A percentile compares a stretch with the other conserved stretches of the same genome.
These are phyloP conservation scores for Thelonectria olida DNA, from an alignment of 2,329 filamentous ascomycete genomes.

Conservation along the genomic window DNA sequence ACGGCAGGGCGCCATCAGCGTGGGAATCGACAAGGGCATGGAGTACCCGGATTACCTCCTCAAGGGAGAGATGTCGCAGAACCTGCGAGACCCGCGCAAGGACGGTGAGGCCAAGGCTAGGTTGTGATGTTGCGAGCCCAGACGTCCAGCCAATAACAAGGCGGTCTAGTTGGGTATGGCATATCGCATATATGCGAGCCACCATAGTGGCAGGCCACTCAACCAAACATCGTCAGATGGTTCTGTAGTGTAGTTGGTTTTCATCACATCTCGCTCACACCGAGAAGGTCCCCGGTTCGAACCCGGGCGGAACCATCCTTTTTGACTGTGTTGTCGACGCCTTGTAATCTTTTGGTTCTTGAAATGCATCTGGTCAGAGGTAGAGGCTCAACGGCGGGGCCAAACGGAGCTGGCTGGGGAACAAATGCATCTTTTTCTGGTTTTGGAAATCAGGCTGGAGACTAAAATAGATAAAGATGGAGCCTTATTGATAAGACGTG, in stretches of 20 bases:
- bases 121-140: constrained; percentile 42
- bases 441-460: background rate
- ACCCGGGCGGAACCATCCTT: constrained; percentile 21
- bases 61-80: constrained; percentile 45
- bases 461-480: background rate
- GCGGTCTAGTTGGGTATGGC: background rate
- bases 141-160: background rate
- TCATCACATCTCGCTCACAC: constrained; percentile 24
- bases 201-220: too few relatives aligned
- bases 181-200: background rate
- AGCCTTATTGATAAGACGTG: background rate
- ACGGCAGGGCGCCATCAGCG: constrained; percentile 54
- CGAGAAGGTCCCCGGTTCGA: constrained; percentile 26
- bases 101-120: constrained; percentile 50
- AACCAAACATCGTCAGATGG: too few relatives aligned
- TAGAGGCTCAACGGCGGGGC: background rate
- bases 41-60: constrained; percentile 62
- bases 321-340: background rate
- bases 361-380: too few relatives aligned
- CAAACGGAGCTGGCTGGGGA: background rate
- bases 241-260: constrained; percentile 23
- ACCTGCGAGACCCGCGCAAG: constrained; percentile 47
- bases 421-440: background rate
- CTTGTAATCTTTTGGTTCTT: too few relatives aligned
- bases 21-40: constrained; percentile 59